Evolutionary conservation across 2,329 filamentous ascomycete species (phyloP), one percentile per base, ranked within the genome.

Genomic region (Alternaria tenuissima): DNA sequence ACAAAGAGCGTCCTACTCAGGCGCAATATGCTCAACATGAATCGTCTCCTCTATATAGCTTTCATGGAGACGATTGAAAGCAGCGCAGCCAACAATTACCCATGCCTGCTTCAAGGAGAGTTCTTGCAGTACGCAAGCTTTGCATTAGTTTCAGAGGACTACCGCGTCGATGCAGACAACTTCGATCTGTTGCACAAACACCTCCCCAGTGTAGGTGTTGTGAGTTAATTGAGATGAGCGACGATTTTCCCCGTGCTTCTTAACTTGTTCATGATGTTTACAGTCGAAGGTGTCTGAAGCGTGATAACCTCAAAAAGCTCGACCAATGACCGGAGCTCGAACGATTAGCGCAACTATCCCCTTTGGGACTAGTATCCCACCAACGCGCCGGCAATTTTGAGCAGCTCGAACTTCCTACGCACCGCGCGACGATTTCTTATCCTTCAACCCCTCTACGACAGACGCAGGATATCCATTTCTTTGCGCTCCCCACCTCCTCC

Each of bases 401-500:
- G 46, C 47, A 28, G n/a, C 32, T 32, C 52, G 39, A 47, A 47
- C 52, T 46, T 39, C 44, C 22, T 32, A 20, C 53, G 39, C 57
- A 32, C 12, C 32, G 42, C 46, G 56, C 34, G 47, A 55, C 43
- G 36, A 18, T 38, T 30, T 24, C 44, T 39, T 18, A 36, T 24
- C 46, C 57, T 60, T 51, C 43, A 61, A 49, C 32, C 65, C 63
- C 58, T 57, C 68, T 69, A 69, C 70, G 62, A 62, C 69, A 64
- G 62, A 87, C 92, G 92, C 90, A 95, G 92, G 92, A 95, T 95
- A 91, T 85, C 84, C 83, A 95, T 85, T 81, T 93, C 90, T 93
- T 93, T 93, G 90, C 90, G 90, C 83, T 82, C 75, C 72, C 72
- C 74, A 72, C 82, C 73, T 75, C 71, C 61, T 59, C 5, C 5